Conservation (phyloP, 768 basidiomycete genomes). For the Panaeolus cyanescens region DNA sequence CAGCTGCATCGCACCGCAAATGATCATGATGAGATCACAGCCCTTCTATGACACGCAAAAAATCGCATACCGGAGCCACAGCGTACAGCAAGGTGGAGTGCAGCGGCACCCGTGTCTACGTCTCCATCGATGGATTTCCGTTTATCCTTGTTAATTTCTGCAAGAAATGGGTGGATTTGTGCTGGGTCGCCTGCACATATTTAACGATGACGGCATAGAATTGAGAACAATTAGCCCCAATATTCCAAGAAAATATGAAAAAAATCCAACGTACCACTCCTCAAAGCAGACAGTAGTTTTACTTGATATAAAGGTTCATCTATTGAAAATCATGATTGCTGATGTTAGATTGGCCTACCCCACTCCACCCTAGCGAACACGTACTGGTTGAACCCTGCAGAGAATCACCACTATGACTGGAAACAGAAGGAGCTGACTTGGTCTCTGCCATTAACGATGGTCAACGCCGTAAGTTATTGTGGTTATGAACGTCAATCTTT, state of each 20-base stretch:
- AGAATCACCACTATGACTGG: neutral
- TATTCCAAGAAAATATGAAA: neutral
- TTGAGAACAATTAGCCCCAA: neutral
- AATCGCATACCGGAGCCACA: slow-evolving; percentile 68
- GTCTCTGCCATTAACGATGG: neutral
- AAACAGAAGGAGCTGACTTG: neutral
- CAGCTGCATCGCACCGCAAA: slow-evolving; percentile 36
- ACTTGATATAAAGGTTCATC: slow-evolving; percentile 62
- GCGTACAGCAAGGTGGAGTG: slow-evolving; percentile 80
- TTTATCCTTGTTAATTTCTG: slow-evolving; percentile 71
- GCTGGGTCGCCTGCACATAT: slow-evolving; percentile 64
- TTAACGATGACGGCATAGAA: neutral
- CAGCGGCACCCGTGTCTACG: slow-evolving; percentile 70
- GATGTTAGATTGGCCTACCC: neutral
- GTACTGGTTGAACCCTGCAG: neutral
- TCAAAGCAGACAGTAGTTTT: slow-evolving; percentile 62
- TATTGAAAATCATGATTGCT: neutral
- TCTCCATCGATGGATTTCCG: slow-evolving; percentile 49
- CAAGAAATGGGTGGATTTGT: slow-evolving; percentile 78
- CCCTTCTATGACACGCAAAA: neutral
- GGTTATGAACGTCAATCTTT: neutral
- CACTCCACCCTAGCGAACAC: neutral
- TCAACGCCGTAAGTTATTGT: neutral
- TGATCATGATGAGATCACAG: neutral
- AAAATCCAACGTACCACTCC: slow-evolving; percentile 52